Conservation (phyloP, 257 asterid species). For the Solanum tarapatanum region DNA sequence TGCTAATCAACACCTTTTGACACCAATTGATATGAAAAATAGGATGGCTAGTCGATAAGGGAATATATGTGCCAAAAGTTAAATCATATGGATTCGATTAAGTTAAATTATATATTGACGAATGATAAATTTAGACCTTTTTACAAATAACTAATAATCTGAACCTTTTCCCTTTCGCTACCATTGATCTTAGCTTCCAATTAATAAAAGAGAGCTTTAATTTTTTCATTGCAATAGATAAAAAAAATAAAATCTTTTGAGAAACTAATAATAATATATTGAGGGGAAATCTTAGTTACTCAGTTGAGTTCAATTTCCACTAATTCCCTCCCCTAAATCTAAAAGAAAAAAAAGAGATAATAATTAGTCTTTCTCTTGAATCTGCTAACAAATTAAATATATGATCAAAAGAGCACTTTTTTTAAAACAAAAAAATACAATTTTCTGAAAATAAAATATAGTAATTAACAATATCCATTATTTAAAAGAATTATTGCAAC, state of each 20-base stretch:
- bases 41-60: not conserved
- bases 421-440: not conserved
- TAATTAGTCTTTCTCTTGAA: not conserved
- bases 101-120: not conserved
- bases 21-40: not conserved
- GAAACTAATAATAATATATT: too few species aligned
- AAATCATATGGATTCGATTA: too few species aligned
- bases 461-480: not conserved
- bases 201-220: too few species aligned
- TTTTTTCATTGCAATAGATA: too few species aligned
- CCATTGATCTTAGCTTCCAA: too few species aligned
- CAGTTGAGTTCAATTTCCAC: too few species aligned
- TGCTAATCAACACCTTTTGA: not conserved
- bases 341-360: too few species aligned
- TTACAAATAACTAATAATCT: not conserved
- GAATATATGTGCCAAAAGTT: not conserved
- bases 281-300: too few species aligned
- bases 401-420: not conserved
- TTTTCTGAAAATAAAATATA: not conserved
- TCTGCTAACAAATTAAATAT: not conserved
- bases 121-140: not conserved
- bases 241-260: too few species aligned
- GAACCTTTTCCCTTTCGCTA: not conserved
- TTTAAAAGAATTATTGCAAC: not conserved
- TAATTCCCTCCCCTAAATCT: too few species aligned